phyloP scores from a whole-genome alignment of 148 eudicot genomes.

The Rhododendron mucronatum region DNA sequence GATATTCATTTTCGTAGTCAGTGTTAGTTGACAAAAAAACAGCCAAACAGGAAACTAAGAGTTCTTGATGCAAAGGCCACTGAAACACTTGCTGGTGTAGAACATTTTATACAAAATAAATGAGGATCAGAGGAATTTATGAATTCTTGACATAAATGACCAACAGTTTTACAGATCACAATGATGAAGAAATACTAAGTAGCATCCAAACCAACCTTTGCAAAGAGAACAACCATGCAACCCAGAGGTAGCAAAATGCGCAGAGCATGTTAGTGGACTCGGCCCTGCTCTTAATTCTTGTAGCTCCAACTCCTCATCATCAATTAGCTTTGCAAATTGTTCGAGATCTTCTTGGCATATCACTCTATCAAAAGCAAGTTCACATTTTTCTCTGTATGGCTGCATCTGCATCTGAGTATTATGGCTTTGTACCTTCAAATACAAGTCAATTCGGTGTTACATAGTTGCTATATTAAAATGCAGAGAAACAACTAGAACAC shows the following conservation, averaged over 20 bases:
- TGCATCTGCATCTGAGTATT: constrained; percentile 38
- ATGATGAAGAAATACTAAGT: neutral
- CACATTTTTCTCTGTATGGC: constrained; percentile 53
- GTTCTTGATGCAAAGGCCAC: neutral
- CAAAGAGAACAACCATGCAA: constrained; percentile 79
- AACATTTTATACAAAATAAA: neutral
- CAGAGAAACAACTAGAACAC: neutral
- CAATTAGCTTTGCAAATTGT: constrained; percentile 42
- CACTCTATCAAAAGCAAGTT: constrained; percentile 51
- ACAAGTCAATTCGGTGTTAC: constrained; percentile 13
- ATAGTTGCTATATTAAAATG: constrained; percentile 4
- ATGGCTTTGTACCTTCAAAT: constrained; percentile 40
- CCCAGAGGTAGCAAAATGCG: constrained; percentile 60
- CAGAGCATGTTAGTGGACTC: constrained; percentile 59
- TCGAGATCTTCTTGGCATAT: constrained; percentile 37
- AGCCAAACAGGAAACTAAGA: neutral
- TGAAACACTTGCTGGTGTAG: neutral
- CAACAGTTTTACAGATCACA: neutral
- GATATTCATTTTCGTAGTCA: neutral
- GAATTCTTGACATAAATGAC: neutral
- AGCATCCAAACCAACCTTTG: constrained; percentile 55
- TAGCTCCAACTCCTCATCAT: constrained; percentile 96
- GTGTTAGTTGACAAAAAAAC: neutral
- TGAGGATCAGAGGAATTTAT: neutral
- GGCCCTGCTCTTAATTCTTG: constrained; percentile 69